phyloP scores from a whole-genome alignment of 805 yeast species.

The Saccharomyces eubayanus region DNA sequence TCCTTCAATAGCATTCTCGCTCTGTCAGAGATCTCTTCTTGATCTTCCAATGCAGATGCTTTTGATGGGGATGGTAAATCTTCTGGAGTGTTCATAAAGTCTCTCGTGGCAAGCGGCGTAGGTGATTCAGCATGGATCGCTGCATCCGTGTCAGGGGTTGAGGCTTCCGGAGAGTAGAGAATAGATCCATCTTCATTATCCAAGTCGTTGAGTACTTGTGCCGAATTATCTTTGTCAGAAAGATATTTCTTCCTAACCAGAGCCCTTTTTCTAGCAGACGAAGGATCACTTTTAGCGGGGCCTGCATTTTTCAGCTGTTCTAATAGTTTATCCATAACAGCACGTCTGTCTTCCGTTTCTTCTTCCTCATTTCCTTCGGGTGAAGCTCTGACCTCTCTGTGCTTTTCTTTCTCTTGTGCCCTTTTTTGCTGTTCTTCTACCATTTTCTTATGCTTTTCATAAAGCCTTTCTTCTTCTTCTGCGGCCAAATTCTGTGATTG shows the following conservation, averaged over 20 bases:
- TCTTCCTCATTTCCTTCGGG: conserved; percentile 9
- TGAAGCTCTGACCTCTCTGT: conserved; percentile 2
- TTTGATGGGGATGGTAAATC: background rate
- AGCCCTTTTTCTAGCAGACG: conserved; percentile 75
- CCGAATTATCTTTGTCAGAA: conserved; percentile 16
- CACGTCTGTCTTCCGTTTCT: conserved; percentile 27
- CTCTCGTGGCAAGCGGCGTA: conserved; percentile 1
- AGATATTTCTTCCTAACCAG: conserved; percentile 56
- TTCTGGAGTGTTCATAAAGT: background rate
- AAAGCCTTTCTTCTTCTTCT: conserved; percentile 73
- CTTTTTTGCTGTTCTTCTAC: conserved; percentile 30
- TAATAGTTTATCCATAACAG: conserved; percentile 75
- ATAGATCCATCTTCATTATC: conserved; percentile 25
- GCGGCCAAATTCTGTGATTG: conserved; percentile 65
- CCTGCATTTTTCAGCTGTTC: conserved; percentile 85
- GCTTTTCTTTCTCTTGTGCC: conserved; percentile 14
- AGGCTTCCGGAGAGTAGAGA: conserved; percentile 23
- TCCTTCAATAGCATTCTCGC: conserved; percentile 60
- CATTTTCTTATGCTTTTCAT: conserved; percentile 67
- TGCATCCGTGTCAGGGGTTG: background rate
- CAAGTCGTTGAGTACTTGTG: conserved; percentile 9
- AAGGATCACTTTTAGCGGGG: conserved; percentile 64
- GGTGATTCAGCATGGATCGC: conserved; percentile 3
- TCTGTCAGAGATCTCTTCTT: conserved; percentile 33
- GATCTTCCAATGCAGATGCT: conserved; percentile 20